Percentiles rank a stretch among this genome's conserved stretches.
These are phyloP conservation scores for Raphanus sativus DNA, from an alignment of 345 rosid species.

Conservation along the genomic window DNA sequence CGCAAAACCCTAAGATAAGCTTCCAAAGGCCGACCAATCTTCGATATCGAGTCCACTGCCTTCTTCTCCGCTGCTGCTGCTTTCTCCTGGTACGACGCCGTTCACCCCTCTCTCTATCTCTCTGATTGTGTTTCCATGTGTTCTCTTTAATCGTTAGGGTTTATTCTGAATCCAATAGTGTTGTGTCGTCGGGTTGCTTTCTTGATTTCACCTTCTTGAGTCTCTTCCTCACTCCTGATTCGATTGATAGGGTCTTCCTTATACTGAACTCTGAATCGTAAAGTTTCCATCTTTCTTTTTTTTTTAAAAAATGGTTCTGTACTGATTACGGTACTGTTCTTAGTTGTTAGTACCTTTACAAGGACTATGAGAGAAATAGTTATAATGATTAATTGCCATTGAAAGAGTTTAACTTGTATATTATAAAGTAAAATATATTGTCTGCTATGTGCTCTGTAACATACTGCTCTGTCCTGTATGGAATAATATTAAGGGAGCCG, in stretches of 20 bases:
- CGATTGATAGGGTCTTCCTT: not conserved
- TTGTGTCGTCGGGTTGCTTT: not conserved
- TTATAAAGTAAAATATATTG: not conserved
- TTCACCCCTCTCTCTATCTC: not conserved
- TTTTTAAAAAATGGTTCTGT: too few species aligned
- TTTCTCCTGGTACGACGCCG: constrained; percentile 36
- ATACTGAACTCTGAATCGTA: not conserved
- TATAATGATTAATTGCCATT: not conserved
- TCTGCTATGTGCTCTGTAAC: not conserved
- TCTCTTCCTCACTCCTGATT: not conserved
- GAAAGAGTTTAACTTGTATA: not conserved
- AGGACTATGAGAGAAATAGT: not conserved
- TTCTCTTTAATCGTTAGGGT: not conserved
- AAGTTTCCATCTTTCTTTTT: not conserved
- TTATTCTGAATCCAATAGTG: constrained; percentile 5
- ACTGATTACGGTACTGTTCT: not conserved
- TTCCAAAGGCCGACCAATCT: constrained; percentile 20
- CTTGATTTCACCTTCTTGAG: not conserved
- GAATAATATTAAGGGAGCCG: constrained; percentile 39
- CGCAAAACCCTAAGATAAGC: constrained; percentile 26
- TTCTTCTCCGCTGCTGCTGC: constrained; percentile 25
- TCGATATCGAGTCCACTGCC: not conserved
- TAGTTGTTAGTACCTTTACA: not conserved
- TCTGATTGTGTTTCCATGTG: not conserved
- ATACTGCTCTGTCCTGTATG: not conserved